Evolutionary conservation across 345 rosid species (phyloP).

Genomic region (Adansonia digitata): DNA sequence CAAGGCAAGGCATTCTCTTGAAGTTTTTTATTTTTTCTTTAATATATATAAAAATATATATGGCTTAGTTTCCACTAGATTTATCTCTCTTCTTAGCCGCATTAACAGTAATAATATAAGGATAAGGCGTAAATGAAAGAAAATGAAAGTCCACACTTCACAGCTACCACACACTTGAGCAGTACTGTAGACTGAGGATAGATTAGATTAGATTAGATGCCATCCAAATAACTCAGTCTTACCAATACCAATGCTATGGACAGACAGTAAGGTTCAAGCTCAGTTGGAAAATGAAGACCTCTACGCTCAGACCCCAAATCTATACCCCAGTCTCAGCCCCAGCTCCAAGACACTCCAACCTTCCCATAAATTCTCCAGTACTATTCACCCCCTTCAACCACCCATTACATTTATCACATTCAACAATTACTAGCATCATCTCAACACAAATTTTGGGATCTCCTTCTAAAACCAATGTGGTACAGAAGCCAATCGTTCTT

Average conservation of each 20-base stretch:
- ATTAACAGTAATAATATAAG: too few species aligned
- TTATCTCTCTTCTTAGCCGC: background rate
- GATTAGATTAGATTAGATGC: background rate
- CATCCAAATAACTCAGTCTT: background rate
- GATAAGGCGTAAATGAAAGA: background rate
- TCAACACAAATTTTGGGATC: background rate
- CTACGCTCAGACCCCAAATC: slow-evolving; percentile 21
- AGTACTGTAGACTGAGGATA: background rate
- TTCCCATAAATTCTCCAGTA: slow-evolving; percentile 9
- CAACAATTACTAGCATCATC: background rate
- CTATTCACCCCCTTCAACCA: background rate
- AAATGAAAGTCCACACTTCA: background rate
- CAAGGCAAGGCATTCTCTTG: background rate
- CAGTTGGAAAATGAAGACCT: slow-evolving; percentile 27
- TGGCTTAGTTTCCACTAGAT: background rate
- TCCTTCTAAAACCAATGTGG: background rate
- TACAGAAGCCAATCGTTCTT: background rate
- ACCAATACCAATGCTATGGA: background rate
- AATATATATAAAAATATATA: too few species aligned
- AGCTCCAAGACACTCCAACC: slow-evolving; percentile 5
- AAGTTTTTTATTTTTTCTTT: background rate
- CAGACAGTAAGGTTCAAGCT: background rate
- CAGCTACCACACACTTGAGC: background rate
- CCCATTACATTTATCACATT: background rate
- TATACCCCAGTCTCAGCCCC: background rate